Percentiles rank a stretch among this genome's conserved stretches.
phyloP scores from a whole-genome alignment of 306 rosid genomes.

The Gleditsia sinensis region DNA sequence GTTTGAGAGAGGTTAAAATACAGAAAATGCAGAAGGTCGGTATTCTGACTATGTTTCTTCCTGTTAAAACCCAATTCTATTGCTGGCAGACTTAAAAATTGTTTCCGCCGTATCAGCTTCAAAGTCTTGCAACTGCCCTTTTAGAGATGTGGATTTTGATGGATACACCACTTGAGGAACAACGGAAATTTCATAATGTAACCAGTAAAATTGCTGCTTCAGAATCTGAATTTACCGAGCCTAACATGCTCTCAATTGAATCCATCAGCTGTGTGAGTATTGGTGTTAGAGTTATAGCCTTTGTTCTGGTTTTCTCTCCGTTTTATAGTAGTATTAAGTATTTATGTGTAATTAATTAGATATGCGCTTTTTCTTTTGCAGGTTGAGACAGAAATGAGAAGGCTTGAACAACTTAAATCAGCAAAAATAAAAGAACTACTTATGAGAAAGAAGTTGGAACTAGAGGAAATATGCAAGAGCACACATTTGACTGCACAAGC shows the following conservation, averaged over 20 bases:
- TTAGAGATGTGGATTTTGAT: slow-evolving; percentile 81
- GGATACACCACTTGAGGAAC: slow-evolving; percentile 72
- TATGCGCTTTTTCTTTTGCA: slow-evolving; percentile 31
- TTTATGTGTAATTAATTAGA: slow-evolving; percentile 8
- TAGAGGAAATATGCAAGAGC: slow-evolving; percentile 61
- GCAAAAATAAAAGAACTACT: slow-evolving; percentile 67
- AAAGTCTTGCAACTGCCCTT: slow-evolving; percentile 50
- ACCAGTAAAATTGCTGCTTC: slow-evolving; percentile 64
- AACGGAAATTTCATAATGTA: slow-evolving; percentile 54
- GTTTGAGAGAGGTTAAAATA: slow-evolving; percentile 57
- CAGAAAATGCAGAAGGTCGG: slow-evolving; percentile 68
- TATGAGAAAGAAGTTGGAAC: slow-evolving; percentile 59
- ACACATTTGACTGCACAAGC: slow-evolving; percentile 54
- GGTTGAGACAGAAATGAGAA: slow-evolving; percentile 73
- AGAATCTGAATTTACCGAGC: slow-evolving; percentile 61
- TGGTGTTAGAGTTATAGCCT: neutral
- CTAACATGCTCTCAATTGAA: slow-evolving; percentile 59
- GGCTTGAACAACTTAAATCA: slow-evolving; percentile 71
- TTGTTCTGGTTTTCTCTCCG: neutral
- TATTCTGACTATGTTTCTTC: slow-evolving; percentile 22
- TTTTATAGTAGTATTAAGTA: neutral
- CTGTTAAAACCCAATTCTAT: neutral
- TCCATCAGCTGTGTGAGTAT: slow-evolving; percentile 54
- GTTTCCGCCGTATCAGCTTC: slow-evolving; percentile 53
- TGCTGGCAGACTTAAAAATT: slow-evolving; percentile 19